Evolutionary conservation across 495 filamentous ascomycete genomes (phyloP), one percentile per base, ranked within the genome.

Genomic region (Apodospora peruviana): DNA sequence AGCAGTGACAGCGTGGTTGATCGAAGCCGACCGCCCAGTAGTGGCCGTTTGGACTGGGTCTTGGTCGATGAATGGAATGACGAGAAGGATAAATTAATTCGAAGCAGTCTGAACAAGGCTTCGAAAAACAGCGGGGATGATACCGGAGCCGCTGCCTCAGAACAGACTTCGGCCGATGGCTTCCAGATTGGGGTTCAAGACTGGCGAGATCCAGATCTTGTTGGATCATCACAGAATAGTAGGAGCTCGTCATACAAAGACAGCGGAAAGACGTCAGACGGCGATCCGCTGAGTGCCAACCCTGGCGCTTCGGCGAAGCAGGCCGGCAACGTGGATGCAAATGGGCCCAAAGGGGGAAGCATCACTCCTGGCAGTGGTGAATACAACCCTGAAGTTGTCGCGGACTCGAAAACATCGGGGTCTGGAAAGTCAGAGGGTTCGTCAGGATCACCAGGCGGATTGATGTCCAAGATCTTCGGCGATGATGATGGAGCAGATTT

Each of bases 101-200:
- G 65, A 44, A 51, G 34, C 16, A 67, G 64, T 46, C 57, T 64
- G 17, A 61, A 68, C 36, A 66, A 65, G 46, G 56, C 60, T 12
- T 58, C 62, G 36, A 68, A 64, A 37, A 45, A 61, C 40, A 43
- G 50, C 41, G 22, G 52, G 51, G 45, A 58, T 51, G 19, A 38
- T 45, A 47, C 52, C 35, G 29, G 38, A 47, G 45, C 27, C 51
- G 46, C 48, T 23, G 51, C 48, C 22, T 39, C 57, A 43, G 52
- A 50, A 24, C 48, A 61, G 54, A 24, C 63, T 7, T 35, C 74
- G 36, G 74, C 69, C 7, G 88, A 91, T 66, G 82, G 78, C 45
- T 95, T 94, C 64, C 80, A 88, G n/a, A 95, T 94, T 61, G 90
- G 90, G 2, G 84, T 94, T 11, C 89, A 95, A 52, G 90, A 95